phyloP scores from a whole-genome alignment of 805 yeast genomes.

The Candida gorgasii region DNA sequence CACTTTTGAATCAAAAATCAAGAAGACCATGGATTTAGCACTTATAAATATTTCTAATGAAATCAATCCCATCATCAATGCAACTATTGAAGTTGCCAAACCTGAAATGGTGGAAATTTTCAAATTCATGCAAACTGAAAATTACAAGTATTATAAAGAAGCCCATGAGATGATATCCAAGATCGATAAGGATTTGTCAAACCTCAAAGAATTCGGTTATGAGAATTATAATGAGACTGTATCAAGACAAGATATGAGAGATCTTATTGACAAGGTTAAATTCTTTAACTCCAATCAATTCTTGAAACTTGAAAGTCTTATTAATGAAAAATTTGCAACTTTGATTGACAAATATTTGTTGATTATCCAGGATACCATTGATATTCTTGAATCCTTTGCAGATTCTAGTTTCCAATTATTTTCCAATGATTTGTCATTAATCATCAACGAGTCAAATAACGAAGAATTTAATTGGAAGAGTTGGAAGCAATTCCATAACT shows the following conservation, averaged over 20 bases:
- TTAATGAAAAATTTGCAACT: constrained; percentile 28
- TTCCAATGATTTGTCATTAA: constrained; percentile 54
- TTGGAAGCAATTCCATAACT: constrained; percentile 61
- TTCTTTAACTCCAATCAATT: constrained; percentile 24
- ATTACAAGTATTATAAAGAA: constrained; percentile 30
- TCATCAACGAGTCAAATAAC: constrained; percentile 16
- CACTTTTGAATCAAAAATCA: constrained; percentile 35
- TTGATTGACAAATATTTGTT: constrained; percentile 31
- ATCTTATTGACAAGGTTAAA: constrained; percentile 27
- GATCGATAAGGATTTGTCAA: constrained; percentile 36
- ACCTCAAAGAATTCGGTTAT: constrained; percentile 22
- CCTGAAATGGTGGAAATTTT: constrained; percentile 26
- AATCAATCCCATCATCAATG: constrained; percentile 28
- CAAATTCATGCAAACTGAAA: constrained; percentile 27
- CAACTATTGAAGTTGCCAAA: constrained; percentile 25
- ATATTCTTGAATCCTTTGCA: constrained; percentile 72
- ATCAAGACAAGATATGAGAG: constrained; percentile 38
- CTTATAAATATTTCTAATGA: constrained; percentile 30
- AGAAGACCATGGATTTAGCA: constrained; percentile 36
- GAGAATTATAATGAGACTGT: constrained; percentile 19
- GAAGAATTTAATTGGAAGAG: constrained; percentile 42
- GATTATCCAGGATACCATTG: constrained; percentile 49
- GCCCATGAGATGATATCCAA: constrained; percentile 29
- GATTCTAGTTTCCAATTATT: constrained; percentile 67
- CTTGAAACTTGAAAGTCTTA: constrained; percentile 22